Conservation (phyloP, 805 yeast genomes). For the Starmerella apis region DNA sequence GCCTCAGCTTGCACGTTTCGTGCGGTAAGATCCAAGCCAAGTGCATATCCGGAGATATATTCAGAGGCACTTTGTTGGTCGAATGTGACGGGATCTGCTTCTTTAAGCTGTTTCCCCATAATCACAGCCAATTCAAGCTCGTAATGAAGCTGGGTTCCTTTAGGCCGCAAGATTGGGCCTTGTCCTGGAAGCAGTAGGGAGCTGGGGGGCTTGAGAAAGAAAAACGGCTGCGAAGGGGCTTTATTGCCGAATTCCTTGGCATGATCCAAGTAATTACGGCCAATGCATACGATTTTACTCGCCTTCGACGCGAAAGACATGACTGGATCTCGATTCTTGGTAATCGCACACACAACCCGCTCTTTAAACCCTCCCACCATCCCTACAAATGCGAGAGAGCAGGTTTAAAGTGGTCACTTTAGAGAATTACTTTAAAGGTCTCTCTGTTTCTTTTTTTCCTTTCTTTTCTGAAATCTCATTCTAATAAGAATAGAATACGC, state of each 20-base stretch:
- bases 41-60: constrained; percentile 73
- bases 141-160: constrained; percentile 72
- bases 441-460: no score
- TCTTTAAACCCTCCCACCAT: no score
- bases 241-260: constrained; percentile 77
- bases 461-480: no score
- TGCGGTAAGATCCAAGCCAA: constrained; percentile 90
- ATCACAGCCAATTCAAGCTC: constrained; percentile 86
- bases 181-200: constrained; percentile 53
- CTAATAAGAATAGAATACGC: neutral
- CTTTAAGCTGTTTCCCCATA: constrained; percentile 51
- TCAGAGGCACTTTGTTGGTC: constrained; percentile 59
- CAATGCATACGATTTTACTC: constrained; percentile 80
- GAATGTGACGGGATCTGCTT: constrained; percentile 48
- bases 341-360: neutral
- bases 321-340: neutral
- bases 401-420: no score
- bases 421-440: no score
- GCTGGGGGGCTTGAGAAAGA: constrained; percentile 81
- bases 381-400: no score
- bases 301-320: constrained; percentile 21
- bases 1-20: constrained; percentile 93
- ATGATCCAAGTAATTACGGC: constrained; percentile 96
- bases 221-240: constrained; percentile 78
- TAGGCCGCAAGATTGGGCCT: constrained; percentile 77